These are phyloP conservation scores for Gossypium anomalum DNA, from an alignment of 345 rosid genomes.

Conservation along the genomic window DNA sequence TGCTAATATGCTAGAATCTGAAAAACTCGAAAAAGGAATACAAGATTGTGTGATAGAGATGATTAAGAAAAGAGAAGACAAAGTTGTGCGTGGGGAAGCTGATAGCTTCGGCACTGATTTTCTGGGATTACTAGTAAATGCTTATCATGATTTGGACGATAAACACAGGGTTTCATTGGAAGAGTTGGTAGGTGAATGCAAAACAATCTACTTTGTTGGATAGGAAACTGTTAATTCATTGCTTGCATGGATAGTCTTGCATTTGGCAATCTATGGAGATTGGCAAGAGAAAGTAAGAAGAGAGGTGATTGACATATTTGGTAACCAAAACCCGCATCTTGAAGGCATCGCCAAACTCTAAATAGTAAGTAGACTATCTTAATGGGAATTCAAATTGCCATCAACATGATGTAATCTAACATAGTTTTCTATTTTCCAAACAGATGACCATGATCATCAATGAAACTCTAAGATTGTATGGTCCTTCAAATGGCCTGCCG, in stretches of 20 bases:
- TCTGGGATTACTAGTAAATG: neutral
- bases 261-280: constrained; percentile 34
- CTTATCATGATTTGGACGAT: neutral
- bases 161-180: constrained; percentile 19
- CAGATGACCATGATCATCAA: neutral
- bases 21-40: neutral
- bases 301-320: constrained; percentile 29
- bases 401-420: too few species aligned
- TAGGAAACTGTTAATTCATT: constrained; percentile 28
- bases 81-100: neutral
- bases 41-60: neutral
- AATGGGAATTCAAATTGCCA: too few species aligned
- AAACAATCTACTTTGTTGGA: constrained; percentile 38
- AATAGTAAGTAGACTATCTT: constrained; percentile 17
- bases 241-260: constrained; percentile 37
- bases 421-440: neutral
- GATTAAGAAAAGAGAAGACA: neutral
- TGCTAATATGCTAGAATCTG: neutral
- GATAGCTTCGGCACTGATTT: neutral
- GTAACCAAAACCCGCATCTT: constrained; percentile 27
- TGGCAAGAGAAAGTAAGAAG: constrained; percentile 43
- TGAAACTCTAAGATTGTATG: neutral
- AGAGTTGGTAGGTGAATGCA: constrained; percentile 40
- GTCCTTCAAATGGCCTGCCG: too few species aligned
- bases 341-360: constrained; percentile 31